Evolutionary conservation across 2,329 filamentous ascomycete genomes (phyloP), one percentile per base, ranked within the genome.

Genomic region (Thermomyces lanuginosus): DNA sequence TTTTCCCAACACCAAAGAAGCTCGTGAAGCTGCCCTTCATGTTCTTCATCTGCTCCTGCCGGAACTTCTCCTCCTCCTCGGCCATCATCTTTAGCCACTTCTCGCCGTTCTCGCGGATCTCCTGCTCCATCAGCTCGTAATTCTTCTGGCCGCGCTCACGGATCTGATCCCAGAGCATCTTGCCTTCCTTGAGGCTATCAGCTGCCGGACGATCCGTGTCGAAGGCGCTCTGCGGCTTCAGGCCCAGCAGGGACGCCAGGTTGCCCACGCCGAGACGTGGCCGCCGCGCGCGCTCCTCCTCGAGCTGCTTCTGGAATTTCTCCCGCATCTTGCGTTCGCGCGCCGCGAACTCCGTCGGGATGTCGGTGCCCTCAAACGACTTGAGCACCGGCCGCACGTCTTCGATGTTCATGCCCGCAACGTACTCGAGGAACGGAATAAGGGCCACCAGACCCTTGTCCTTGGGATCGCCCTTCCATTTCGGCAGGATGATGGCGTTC

Each of bases 51-150:
- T 77, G 76, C 56, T 92, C 83, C 46, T 92, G 79, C 53, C 84
- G 79, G 36, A 74, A 66, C 63, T 82, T 84, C 63, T 93, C 86
- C 60, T 84, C 76, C 49, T 80, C 70, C 25, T 75, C 75, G 22
- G 79, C 78, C 64, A 92, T 84, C 64, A 93, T 84, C 54, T 95
- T 86, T 41, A 98, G 64, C 81, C 84, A 93, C 59, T 86, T 82
- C 52, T 86, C 82, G 27, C 84, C 89, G 48, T 95, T 89, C 53
- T 91, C 78, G 24, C 77, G 69, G 42, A 98, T 92, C 59, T 92
- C 78, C 56, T 75, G 76, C 55, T 95, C 86, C 35, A 95, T 66
- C 40, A 75, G 58, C 61, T 92, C 72, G 56, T 95, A 98, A 55
- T 84, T 78, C 51, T 76, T 76, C 58, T 84, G 79, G 17, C 89